phyloP scores from a whole-genome alignment of 768 basidiomycete species.

The Termitomyces sp. region DNA sequence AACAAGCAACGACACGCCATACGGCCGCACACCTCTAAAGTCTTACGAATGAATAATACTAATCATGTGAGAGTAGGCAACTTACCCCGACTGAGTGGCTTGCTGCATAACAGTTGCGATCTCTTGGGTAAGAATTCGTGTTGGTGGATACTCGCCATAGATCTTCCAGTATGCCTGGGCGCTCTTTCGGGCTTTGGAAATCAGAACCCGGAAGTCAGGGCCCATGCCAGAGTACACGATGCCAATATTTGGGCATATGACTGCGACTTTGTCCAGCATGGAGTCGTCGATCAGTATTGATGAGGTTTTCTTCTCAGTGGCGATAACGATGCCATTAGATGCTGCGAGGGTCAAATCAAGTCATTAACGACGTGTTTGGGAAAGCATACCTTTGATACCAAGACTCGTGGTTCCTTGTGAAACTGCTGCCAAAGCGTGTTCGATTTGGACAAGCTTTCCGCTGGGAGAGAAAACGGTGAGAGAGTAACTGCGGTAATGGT shows the following conservation, averaged over 20 bases:
- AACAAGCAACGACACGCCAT: conserved; percentile 94
- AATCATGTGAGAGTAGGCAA: conserved; percentile 13
- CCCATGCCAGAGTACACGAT: conserved; percentile 99
- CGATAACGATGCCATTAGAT: conserved; percentile 98
- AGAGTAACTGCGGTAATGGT: conserved; percentile 69
- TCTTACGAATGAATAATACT: conserved; percentile 25
- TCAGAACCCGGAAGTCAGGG: conserved; percentile 93
- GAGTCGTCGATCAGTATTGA: conserved; percentile 98
- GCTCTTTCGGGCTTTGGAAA: conserved; percentile 93
- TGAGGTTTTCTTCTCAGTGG: conserved; percentile 98
- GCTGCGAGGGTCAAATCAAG: conserved; percentile 43
- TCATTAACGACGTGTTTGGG: conserved; percentile 10
- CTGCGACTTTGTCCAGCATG: conserved; percentile 95
- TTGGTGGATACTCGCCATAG: conserved; percentile 97
- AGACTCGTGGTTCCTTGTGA: conserved; percentile 94
- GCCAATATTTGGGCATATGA: conserved; percentile 98
- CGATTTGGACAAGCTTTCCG: conserved; percentile 98
- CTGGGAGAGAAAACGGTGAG: conserved; percentile 99
- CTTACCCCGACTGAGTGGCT: conserved; percentile 97
- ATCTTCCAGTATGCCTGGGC: conserved; percentile 99
- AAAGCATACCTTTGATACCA: conserved; percentile 89
- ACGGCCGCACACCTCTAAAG: conserved; percentile 94
- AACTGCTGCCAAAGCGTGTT: conserved; percentile 97
- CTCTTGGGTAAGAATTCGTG: conserved; percentile 93
- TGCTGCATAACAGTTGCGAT: conserved; percentile 98